Percentiles rank a stretch among this genome's conserved stretches.
Conservation (phyloP, 257 asterid species). For the Anisodus acutangulus region DNA sequence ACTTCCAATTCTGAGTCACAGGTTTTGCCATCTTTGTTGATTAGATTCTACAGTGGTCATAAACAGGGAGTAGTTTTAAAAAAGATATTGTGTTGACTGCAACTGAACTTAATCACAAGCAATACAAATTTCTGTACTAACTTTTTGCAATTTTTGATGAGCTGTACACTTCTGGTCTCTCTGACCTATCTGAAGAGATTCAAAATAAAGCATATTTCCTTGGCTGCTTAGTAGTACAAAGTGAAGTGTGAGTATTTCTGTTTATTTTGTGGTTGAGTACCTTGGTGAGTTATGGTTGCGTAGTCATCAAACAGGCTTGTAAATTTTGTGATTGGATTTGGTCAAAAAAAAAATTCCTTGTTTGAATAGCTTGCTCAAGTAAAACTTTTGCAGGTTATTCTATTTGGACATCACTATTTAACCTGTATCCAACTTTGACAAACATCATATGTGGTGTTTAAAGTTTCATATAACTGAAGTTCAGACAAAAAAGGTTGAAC, state of each 20-base stretch:
- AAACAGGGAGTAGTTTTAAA: background rate
- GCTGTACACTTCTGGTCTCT: background rate
- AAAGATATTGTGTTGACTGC: background rate
- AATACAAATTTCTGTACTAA: background rate
- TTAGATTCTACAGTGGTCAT: background rate
- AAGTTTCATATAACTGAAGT: no score
- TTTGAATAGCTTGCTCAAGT: no score
- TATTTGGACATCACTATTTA: no score
- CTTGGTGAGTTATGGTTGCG: background rate
- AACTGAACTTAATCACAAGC: background rate
- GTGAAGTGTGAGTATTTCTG: background rate
- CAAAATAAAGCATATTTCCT: background rate
- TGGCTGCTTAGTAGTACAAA: background rate
- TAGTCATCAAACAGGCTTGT: background rate
- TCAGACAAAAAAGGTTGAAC: no score
- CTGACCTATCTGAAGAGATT: background rate
- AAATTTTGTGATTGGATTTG: background rate
- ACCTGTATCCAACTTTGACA: no score
- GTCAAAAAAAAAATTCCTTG: background rate
- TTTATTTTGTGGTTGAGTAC: constrained; percentile 16
- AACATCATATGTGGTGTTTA: no score
- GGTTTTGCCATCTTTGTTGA: background rate
- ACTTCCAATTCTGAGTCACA: background rate
- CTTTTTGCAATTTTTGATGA: background rate
- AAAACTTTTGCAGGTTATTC: no score